These are phyloP conservation scores for Malus sieversii DNA, from an alignment of 306 rosid species.

Conservation along the genomic window DNA sequence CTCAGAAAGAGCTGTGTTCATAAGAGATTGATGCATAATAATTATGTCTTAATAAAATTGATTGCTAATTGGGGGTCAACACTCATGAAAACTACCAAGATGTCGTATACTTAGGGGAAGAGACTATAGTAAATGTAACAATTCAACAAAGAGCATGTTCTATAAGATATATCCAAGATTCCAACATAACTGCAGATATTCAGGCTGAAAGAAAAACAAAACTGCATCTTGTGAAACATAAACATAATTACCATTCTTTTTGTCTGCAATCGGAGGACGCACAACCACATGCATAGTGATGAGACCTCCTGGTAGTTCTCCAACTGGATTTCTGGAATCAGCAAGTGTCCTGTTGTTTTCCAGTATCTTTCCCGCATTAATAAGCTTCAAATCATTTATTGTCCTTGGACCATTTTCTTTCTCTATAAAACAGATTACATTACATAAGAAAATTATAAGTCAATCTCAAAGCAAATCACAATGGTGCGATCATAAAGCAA, in stretches of 20 bases:
- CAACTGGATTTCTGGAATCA: constrained; percentile 32
- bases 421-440: constrained; percentile 17
- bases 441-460: not conserved
- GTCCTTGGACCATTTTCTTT: constrained; percentile 33
- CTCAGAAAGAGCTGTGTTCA: not conserved
- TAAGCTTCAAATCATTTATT: constrained; percentile 38
- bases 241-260: constrained; percentile 26
- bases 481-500: constrained; percentile 2
- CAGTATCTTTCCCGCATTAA: constrained; percentile 40
- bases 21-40: not conserved
- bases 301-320: constrained; percentile 31
- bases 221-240: not conserved
- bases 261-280: constrained; percentile 33
- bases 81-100: not conserved
- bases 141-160: not conserved
- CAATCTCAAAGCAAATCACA: not conserved
- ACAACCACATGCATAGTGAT: constrained; percentile 45
- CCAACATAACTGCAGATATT: not conserved
- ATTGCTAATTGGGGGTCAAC: not conserved
- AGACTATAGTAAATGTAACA: not conserved
- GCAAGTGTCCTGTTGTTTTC: constrained; percentile 36
- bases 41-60: not conserved
- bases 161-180: not conserved
- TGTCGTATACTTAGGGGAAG: not conserved
- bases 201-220: not conserved